Percentiles rank a stretch among this genome's conserved stretches.
These are phyloP conservation scores for Decorospora gaudefroyi DNA, from an alignment of 2,329 filamentous ascomycete species.

Conservation along the genomic window DNA sequence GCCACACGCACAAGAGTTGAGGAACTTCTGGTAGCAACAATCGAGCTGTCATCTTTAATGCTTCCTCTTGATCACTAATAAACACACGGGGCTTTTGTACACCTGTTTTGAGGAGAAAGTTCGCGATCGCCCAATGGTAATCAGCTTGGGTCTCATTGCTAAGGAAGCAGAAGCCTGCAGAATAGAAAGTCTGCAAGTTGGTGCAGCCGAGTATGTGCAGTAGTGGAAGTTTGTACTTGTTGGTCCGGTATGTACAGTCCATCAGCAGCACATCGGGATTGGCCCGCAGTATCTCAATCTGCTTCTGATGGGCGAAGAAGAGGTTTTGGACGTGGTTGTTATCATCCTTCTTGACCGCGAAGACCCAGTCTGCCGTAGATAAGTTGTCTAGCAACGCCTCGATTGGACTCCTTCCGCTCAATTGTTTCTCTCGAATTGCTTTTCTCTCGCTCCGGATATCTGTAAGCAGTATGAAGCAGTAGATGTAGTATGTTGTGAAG, in stretches of 20 bases:
- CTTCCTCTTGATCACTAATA: slow-evolving; percentile 18
- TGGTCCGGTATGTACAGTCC: slow-evolving; percentile 18
- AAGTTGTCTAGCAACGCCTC: slow-evolving; percentile 18
- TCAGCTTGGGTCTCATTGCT: slow-evolving; percentile 14
- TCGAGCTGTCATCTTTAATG: slow-evolving; percentile 16
- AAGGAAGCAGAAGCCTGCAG: slow-evolving; percentile 21
- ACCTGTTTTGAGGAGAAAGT: slow-evolving; percentile 16
- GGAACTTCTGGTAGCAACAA: slow-evolving; percentile 11
- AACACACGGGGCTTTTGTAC: slow-evolving; percentile 17
- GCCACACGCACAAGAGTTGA: slow-evolving; percentile 16
- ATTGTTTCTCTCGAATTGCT: slow-evolving; percentile 11
- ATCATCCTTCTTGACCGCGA: slow-evolving; percentile 16
- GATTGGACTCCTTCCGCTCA: slow-evolving; percentile 13
- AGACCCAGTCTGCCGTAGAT: slow-evolving; percentile 16
- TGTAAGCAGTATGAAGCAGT: too few species aligned
- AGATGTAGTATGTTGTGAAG: too few species aligned
- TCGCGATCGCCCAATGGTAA: slow-evolving; percentile 18
- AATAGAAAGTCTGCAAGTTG: slow-evolving; percentile 21
- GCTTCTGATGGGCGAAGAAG: slow-evolving; percentile 18
- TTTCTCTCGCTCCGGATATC: slow-evolving; percentile 16
- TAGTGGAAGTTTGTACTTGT: slow-evolving; percentile 19
- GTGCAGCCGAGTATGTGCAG: slow-evolving; percentile 17
- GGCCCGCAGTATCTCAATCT: slow-evolving; percentile 16
- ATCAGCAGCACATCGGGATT: slow-evolving; percentile 17
- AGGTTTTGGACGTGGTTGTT: slow-evolving; percentile 16